A percentile compares a stretch with the other conserved stretches of the same genome.
These are phyloP conservation scores for Sindora glabra DNA, from an alignment of 306 rosid species.

Conservation along the genomic window DNA sequence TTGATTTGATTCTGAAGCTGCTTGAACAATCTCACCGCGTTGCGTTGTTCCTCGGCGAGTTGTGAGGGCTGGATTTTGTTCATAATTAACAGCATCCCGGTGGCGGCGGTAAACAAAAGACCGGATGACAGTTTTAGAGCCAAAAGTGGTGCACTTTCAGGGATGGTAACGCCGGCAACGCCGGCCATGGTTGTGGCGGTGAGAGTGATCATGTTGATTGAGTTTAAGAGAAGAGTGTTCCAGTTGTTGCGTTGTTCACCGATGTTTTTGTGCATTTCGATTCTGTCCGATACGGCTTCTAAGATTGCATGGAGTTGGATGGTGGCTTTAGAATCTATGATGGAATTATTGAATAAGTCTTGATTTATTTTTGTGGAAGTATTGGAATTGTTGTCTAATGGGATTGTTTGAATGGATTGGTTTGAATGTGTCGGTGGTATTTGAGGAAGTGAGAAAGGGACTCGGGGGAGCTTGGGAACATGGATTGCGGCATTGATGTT, in stretches of 20 bases:
- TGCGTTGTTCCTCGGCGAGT: conserved; percentile 56
- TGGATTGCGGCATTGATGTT: conserved; percentile 34
- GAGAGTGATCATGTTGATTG: conserved; percentile 63
- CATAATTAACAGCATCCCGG: conserved; percentile 36
- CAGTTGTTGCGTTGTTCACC: conserved; percentile 49
- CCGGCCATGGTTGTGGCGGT: conserved; percentile 50
- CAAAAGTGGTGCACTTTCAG: conserved; percentile 5
- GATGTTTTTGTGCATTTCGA: conserved; percentile 53
- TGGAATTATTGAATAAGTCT: not conserved
- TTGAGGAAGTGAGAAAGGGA: conserved; percentile 23
- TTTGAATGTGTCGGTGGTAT: not conserved
- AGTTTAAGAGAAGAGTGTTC: conserved; percentile 46
- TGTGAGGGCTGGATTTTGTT: conserved; percentile 67
- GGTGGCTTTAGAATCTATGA: not conserved
- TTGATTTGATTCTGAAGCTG: conserved; percentile 33
- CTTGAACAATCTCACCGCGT: conserved; percentile 39
- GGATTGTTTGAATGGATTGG: conserved; percentile 6
- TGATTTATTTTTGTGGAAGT: not conserved
- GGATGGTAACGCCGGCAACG: conserved; percentile 3
- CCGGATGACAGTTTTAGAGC: conserved; percentile 37
- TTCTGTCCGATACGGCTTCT: conserved; percentile 41
- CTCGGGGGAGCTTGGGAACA: conserved; percentile 31
- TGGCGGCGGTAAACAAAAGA: conserved; percentile 42
- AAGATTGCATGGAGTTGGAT: conserved; percentile 41
- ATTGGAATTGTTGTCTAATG: not conserved